A percentile compares a stretch with the other conserved stretches of the same genome.
These are phyloP conservation scores for Myotisia sp. DNA, from an alignment of 2,329 filamentous ascomycete species.

Conservation along the genomic window DNA sequence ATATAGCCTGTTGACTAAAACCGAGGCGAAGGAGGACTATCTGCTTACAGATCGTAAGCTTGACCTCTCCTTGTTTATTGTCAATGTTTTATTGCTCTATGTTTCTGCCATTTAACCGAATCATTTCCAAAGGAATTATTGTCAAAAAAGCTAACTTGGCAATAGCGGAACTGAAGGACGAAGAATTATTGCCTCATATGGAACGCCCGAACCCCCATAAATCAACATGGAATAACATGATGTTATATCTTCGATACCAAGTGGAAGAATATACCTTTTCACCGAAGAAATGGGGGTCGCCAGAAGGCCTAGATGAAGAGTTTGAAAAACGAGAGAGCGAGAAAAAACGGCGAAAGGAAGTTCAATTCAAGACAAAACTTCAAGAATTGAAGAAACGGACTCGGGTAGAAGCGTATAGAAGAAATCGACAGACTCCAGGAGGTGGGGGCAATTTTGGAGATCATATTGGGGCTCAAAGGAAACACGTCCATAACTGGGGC, in stretches of 20 bases:
- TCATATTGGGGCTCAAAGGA: slow-evolving; percentile 49
- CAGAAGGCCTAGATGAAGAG: slow-evolving; percentile 74
- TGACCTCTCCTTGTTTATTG: too few relatives aligned
- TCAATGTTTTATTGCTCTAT: neutral
- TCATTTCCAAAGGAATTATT: slow-evolving; percentile 6
- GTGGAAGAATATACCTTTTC: slow-evolving; percentile 86
- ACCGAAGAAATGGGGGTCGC: slow-evolving; percentile 72
- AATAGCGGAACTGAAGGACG: slow-evolving; percentile 74
- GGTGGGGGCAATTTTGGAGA: slow-evolving; percentile 57
- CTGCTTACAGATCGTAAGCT: slow-evolving; percentile 73
- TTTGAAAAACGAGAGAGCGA: slow-evolving; percentile 66
- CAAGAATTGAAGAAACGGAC: slow-evolving; percentile 87
- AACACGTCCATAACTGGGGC: slow-evolving; percentile 82
- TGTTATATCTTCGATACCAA: slow-evolving; percentile 85
- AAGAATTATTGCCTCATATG: slow-evolving; percentile 72
- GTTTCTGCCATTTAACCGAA: slow-evolving; percentile 1
- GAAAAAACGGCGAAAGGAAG: slow-evolving; percentile 74
- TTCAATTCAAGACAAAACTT: slow-evolving; percentile 81
- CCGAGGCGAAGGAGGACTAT: slow-evolving; percentile 90
- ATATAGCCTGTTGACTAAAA: slow-evolving; percentile 92
- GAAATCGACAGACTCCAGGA: slow-evolving; percentile 43
- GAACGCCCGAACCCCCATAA: slow-evolving; percentile 90
- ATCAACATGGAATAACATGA: slow-evolving; percentile 95
- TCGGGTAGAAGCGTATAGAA: slow-evolving; percentile 72
- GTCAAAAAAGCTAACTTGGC: slow-evolving; percentile 2